Conservation (phyloP, 1,139 yeast genomes). For the Pichia sp. region DNA sequence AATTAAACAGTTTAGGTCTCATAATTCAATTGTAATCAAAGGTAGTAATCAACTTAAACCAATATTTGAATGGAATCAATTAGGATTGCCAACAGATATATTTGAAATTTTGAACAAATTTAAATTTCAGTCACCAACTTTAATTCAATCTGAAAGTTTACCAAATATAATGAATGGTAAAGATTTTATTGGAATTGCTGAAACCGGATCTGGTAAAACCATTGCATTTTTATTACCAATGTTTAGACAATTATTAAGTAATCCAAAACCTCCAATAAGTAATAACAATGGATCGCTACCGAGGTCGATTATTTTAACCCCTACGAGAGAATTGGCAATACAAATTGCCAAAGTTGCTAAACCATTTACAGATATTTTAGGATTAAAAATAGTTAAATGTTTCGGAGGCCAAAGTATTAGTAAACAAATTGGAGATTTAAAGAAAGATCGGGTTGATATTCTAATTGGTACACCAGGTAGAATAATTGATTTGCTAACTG, state of each 20-base stretch:
- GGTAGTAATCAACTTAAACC: slow-evolving; percentile 64
- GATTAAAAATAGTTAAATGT: slow-evolving; percentile 63
- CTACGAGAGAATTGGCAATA: slow-evolving; percentile 87
- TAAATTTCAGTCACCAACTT: slow-evolving; percentile 61
- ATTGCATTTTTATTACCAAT: slow-evolving; percentile 80
- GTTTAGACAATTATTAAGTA: slow-evolving; percentile 64
- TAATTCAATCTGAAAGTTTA: slow-evolving; percentile 86
- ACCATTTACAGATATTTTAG: slow-evolving; percentile 47
- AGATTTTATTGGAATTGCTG: slow-evolving; percentile 90
- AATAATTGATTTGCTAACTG: slow-evolving; percentile 79
- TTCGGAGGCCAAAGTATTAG: slow-evolving; percentile 93
- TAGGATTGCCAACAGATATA: slow-evolving; percentile 63
- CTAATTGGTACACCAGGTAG: slow-evolving; percentile 96
- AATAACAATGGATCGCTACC: slow-evolving; percentile 51
- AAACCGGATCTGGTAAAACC: slow-evolving; percentile 96
- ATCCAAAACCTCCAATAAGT: slow-evolving; percentile 1
- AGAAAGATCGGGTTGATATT: slow-evolving; percentile 65
- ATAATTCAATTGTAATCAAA: slow-evolving; percentile 58
- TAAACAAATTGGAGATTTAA: slow-evolving; percentile 71
- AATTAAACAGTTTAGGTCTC: slow-evolving; percentile 46
- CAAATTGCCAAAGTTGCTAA: slow-evolving; percentile 71
- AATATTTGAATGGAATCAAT: slow-evolving; percentile 68
- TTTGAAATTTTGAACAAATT: slow-evolving; percentile 41
- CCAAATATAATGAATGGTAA: slow-evolving; percentile 88
- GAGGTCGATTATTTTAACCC: slow-evolving; percentile 72